phyloP scores from a whole-genome alignment of 1,139 yeast genomes.

The Nakaseomyces sp. region DNA sequence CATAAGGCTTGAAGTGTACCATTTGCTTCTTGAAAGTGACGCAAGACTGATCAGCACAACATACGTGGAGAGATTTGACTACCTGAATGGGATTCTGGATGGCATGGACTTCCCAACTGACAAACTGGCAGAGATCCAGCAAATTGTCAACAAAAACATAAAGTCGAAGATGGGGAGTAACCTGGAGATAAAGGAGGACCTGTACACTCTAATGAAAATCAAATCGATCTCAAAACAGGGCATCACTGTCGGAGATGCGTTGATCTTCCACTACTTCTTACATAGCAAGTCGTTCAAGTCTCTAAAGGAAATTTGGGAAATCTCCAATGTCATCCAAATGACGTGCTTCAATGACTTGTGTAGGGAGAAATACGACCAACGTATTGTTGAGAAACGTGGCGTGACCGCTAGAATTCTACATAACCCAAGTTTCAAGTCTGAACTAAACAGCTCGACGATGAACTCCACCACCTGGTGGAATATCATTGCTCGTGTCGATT shows the following conservation, averaged over 20 bases:
- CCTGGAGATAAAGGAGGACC: constrained; percentile 8
- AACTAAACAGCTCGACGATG: constrained; percentile 19
- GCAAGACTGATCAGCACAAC: constrained; percentile 18
- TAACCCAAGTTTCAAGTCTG: constrained; percentile 23
- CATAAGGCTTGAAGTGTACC: constrained; percentile 31
- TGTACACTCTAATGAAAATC: constrained; percentile 20
- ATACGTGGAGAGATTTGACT: constrained; percentile 25
- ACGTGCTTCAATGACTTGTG: constrained; percentile 26
- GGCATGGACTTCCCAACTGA: constrained; percentile 22
- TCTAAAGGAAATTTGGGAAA: constrained; percentile 22
- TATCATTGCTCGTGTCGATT: constrained; percentile 24
- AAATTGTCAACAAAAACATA: constrained; percentile 19
- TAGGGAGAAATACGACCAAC: constrained; percentile 22
- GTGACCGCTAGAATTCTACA: constrained; percentile 16
- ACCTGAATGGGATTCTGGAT: constrained; percentile 24
- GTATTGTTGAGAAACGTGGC: constrained; percentile 20
- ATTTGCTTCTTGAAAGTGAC: constrained; percentile 23
- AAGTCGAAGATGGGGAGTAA: constrained; percentile 7
- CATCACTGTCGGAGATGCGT: constrained; percentile 24
- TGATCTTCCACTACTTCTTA: constrained; percentile 24
- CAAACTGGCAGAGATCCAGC: constrained; percentile 26
- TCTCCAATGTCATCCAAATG: constrained; percentile 24
- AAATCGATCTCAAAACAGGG: constrained; percentile 28
- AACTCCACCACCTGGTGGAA: constrained; percentile 29
- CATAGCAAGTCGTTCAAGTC: constrained; percentile 11